A percentile compares a stretch with the other conserved stretches of the same genome.
Evolutionary conservation across 768 basidiomycete genomes (phyloP).

Genomic region (Lepiota subincarnata): DNA sequence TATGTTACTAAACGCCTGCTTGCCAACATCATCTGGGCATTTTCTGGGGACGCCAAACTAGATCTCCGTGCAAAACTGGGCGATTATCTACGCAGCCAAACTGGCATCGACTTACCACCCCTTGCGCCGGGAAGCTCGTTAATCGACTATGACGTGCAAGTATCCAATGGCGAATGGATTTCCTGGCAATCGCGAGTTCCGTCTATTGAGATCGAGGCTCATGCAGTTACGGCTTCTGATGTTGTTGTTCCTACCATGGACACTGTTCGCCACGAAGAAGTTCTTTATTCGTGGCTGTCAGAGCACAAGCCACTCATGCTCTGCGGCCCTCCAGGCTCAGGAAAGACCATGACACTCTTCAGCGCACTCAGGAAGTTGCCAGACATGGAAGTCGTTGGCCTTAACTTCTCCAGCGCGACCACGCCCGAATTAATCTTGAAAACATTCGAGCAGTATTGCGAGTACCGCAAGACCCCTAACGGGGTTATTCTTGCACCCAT

Average conservation of each 20-base stretch:
- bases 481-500: constrained; percentile 93
- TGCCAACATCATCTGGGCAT: constrained; percentile 95
- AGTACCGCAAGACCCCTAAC: constrained; percentile 97
- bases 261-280: constrained; percentile 97
- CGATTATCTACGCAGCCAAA: constrained; percentile 77
- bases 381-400: constrained; percentile 97
- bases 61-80: constrained; percentile 88
- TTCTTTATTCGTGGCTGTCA: constrained; percentile 96
- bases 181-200: constrained; percentile 93
- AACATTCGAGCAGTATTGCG: constrained; percentile 99
- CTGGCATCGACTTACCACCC: constrained; percentile 85
- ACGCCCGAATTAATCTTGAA: constrained; percentile 97
- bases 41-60: constrained; percentile 93
- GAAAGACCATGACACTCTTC: constrained; percentile 99
- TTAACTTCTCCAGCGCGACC: constrained; percentile 99
- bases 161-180: constrained; percentile 81
- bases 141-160: constrained; percentile 93
- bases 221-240: constrained; percentile 92
- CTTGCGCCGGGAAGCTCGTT: constrained; percentile 74
- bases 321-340: constrained; percentile 98
- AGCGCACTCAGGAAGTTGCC: constrained; percentile 96
- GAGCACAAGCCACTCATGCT: constrained; percentile 98
- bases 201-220: constrained; percentile 93
- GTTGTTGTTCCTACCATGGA: constrained; percentile 98
- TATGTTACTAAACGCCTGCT: constrained; percentile 89